Evolutionary conservation across 2,329 filamentous ascomycete species (phyloP).

Genomic region (Whalleya microplaca): DNA sequence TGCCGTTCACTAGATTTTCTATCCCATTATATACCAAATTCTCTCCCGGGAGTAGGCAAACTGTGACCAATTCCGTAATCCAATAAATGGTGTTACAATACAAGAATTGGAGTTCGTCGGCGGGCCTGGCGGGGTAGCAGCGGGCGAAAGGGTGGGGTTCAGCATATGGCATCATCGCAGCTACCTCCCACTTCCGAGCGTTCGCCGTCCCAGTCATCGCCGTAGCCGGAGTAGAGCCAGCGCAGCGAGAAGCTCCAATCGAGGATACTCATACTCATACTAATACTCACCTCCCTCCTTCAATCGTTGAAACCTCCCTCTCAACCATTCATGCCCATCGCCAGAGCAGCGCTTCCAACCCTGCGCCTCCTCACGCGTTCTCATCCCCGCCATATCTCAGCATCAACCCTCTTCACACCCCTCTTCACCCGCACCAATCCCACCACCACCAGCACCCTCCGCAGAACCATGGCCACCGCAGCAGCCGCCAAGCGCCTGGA

Average conservation of each 20-base stretch:
- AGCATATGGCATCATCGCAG: background rate
- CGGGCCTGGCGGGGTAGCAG: background rate
- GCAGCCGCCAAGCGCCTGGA: conserved; percentile 80
- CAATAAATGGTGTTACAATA: background rate
- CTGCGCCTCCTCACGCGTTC: background rate
- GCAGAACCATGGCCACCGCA: conserved; percentile 59
- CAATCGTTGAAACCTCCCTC: background rate
- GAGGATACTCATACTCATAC: too few species aligned
- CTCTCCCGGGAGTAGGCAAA: too few species aligned
- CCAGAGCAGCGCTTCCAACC: background rate
- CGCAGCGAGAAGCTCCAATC: too few species aligned
- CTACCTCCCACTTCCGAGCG: background rate
- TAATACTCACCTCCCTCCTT: background rate
- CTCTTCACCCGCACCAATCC: background rate
- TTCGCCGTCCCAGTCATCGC: background rate
- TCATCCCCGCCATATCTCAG: background rate
- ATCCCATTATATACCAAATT: too few species aligned
- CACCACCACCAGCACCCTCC: background rate
- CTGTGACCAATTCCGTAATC: too few species aligned
- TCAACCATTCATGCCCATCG: background rate
- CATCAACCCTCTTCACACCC: background rate
- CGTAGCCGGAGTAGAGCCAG: background rate
- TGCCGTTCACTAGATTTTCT: too few species aligned
- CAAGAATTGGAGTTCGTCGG: background rate
- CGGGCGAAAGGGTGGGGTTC: background rate